Evolutionary conservation across 78 protist species (phyloP).

Genomic region (Emiliania huxleyi): DNA sequence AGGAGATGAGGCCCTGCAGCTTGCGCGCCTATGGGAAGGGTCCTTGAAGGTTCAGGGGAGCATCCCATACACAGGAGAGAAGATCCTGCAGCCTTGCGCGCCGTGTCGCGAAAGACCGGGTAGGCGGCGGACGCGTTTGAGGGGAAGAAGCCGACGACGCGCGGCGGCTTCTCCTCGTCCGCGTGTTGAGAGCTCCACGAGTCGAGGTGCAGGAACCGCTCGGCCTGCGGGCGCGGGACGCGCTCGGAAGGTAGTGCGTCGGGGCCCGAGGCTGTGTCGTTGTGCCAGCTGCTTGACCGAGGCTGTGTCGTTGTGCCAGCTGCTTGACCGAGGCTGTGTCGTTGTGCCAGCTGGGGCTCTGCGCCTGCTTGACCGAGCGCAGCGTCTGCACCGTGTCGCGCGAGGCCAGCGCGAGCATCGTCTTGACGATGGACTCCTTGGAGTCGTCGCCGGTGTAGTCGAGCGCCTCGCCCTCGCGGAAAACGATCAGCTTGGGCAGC

Average conservation of each 20-base stretch:
- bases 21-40: too few relatives aligned
- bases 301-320: too few relatives aligned
- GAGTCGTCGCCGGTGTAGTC: neutral
- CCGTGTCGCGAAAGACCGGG: neutral
- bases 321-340: too few relatives aligned
- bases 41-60: too few relatives aligned
- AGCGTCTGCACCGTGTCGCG: neutral
- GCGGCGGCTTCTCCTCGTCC: constrained; percentile 2
- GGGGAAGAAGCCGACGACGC: constrained; percentile 27
- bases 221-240: too few relatives aligned
- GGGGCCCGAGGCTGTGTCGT: too few relatives aligned
- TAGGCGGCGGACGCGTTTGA: neutral
- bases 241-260: too few relatives aligned
- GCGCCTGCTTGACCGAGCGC: neutral
- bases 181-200: neutral
- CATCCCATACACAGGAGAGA: neutral
- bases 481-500: neutral
- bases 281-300: too few relatives aligned
- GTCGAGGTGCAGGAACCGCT: constrained; percentile 9
- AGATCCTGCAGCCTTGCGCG: neutral
- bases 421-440: neutral
- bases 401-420: neutral
- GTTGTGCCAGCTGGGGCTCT: too few relatives aligned
- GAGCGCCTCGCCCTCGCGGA: neutral
- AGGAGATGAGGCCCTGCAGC: neutral